Conservation (phyloP, 2,329 filamentous ascomycete genomes). For the Aspergillus hiratsukae region DNA sequence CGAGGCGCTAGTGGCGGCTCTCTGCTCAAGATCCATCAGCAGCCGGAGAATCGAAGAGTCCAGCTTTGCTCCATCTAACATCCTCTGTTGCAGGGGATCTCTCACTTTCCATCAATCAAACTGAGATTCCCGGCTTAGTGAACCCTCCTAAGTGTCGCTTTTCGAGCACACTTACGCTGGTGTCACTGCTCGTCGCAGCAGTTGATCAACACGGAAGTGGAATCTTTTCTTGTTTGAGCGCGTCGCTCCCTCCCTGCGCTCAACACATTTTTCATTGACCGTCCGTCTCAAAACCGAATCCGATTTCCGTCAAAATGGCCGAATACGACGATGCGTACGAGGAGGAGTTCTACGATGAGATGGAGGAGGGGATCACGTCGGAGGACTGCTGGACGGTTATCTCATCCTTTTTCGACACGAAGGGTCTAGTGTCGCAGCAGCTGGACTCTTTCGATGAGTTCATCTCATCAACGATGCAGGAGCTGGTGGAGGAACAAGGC, state of each 20-base stretch:
- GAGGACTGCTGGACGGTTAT: conserved; percentile 99
- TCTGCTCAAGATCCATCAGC: conserved; percentile 29
- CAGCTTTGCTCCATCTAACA: conserved; percentile 19
- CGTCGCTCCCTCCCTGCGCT: conserved; percentile 24
- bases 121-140: conserved; percentile 22
- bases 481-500: conserved; percentile 88
- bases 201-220: conserved; percentile 10
- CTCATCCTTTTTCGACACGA: conserved; percentile 91
- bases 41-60: conserved; percentile 16
- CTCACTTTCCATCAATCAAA: conserved; percentile 19
- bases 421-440: conserved; percentile 94
- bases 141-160: conserved; percentile 1
- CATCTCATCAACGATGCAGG: conserved; percentile 87
- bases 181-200: conserved; percentile 8
- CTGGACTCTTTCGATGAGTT: conserved; percentile 99
- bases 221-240: conserved; percentile 19
- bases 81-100: conserved; percentile 22
- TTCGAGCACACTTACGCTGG: not conserved
- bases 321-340: conserved; percentile 63
- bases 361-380: conserved; percentile 73
- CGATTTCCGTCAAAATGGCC: conserved; percentile 42
- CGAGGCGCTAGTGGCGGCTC: conserved; percentile 28
- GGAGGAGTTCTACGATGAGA: conserved; percentile 63
- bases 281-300: conserved; percentile 5
- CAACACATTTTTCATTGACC: conserved; percentile 3